Evolutionary conservation across 768 basidiomycete species (phyloP).

Genomic region (Boletus sensibilis): DNA sequence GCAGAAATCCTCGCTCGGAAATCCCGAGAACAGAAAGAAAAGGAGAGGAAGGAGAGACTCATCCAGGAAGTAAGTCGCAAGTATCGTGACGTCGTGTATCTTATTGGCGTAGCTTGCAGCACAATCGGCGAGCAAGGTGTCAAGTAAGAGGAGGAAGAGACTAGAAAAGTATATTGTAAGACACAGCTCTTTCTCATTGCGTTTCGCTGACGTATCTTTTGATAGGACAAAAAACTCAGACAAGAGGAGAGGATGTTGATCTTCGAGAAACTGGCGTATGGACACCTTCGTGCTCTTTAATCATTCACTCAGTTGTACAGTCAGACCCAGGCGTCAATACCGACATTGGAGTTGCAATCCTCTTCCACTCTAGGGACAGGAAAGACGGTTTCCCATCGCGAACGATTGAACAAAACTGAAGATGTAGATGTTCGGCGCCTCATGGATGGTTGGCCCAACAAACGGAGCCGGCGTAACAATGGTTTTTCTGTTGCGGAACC

Average conservation of each 20-base stretch:
- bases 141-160: slow-evolving; percentile 81
- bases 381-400: slow-evolving; percentile 56
- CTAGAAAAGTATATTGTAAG: slow-evolving; percentile 91
- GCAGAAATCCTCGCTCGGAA: slow-evolving; percentile 58
- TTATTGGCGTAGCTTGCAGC: slow-evolving; percentile 27
- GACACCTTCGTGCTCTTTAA: slow-evolving; percentile 19
- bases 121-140: slow-evolving; percentile 70
- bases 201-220: not conserved
- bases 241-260: slow-evolving; percentile 80
- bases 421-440: slow-evolving; percentile 56
- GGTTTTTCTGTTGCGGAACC: slow-evolving; percentile 6
- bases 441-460: slow-evolving; percentile 47
- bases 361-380: slow-evolving; percentile 85
- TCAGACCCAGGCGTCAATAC: slow-evolving; percentile 70
- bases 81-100: not conserved
- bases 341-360: slow-evolving; percentile 63
- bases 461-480: slow-evolving; percentile 48
- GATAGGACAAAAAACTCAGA: slow-evolving; percentile 86
- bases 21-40: slow-evolving; percentile 58
- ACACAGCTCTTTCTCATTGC: not conserved
- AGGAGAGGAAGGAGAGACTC: slow-evolving; percentile 57
- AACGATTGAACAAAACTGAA: slow-evolving; percentile 56
- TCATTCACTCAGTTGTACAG: slow-evolving; percentile 40
- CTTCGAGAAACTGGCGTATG: slow-evolving; percentile 79
- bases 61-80: slow-evolving; percentile 53